Evolutionary conservation across 148 eudicot species (phyloP).

Genomic region (Suaeda aralocaspica): DNA sequence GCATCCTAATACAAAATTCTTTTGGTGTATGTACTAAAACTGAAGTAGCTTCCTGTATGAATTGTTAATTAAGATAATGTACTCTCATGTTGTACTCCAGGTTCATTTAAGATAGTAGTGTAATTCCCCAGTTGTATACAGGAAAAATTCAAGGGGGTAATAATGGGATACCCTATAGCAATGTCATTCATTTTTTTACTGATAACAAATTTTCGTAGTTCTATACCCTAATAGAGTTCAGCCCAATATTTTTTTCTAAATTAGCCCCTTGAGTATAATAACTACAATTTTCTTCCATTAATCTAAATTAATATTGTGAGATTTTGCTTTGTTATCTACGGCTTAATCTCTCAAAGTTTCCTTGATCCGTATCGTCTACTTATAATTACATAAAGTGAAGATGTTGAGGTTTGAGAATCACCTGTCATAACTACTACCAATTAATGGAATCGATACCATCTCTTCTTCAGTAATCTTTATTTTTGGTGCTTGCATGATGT

Average conservation of each 20-base stretch:
- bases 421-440: conserved; percentile 94
- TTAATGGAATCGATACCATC: conserved; percentile 95
- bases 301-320: background rate
- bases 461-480: conserved; percentile 96
- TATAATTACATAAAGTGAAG: conserved; percentile 2
- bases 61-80: background rate
- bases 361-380: background rate
- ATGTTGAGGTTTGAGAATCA: conserved; percentile 28
- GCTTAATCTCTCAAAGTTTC: background rate
- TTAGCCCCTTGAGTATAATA: too few relatives aligned
- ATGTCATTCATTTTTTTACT: background rate
- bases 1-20: background rate
- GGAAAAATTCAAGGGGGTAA: too few relatives aligned
- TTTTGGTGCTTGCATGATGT: conserved; percentile 96
- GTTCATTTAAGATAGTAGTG: background rate
- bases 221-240: background rate
- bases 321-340: background rate
- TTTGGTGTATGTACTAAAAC: too few relatives aligned
- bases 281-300: too few relatives aligned
- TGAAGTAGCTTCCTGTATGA: background rate
- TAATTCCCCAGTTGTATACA: too few relatives aligned
- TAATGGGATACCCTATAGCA: background rate
- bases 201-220: background rate
- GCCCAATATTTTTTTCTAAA: too few relatives aligned
- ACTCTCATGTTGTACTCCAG: background rate